Conservation (phyloP, 192 early-diverging fungal species). For the Entomortierella parvispora region DNA sequence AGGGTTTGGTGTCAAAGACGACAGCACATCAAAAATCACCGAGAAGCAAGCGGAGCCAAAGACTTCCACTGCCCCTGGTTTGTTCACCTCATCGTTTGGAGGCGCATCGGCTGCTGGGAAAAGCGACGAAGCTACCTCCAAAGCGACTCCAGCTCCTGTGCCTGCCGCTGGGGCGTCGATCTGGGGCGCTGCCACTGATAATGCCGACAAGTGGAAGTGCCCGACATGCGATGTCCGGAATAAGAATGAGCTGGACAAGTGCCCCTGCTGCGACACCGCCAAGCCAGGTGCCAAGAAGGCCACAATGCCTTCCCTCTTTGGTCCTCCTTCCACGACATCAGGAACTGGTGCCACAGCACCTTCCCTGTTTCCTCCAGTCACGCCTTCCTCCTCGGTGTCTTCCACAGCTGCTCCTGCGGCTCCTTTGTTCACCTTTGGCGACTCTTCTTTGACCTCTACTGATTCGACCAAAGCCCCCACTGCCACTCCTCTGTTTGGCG, state of each 20-base stretch:
- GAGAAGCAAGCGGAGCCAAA: constrained; percentile 8
- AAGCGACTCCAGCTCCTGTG: background rate
- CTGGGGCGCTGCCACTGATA: constrained; percentile 14
- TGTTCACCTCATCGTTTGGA: background rate
- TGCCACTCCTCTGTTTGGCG: background rate
- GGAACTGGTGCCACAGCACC: background rate
- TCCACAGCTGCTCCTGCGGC: background rate
- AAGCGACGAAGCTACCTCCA: background rate
- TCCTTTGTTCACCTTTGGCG: no score
- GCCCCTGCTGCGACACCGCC: constrained; percentile 28
- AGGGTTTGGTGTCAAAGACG: background rate
- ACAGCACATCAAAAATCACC: background rate
- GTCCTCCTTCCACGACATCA: no score
- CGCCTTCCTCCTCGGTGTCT: background rate
- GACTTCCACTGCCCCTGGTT: background rate
- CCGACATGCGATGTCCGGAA: constrained; percentile 28
- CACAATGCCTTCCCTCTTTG: background rate
- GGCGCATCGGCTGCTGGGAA: background rate
- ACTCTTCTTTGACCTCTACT: no score
- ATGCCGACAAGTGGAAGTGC: constrained; percentile 39
- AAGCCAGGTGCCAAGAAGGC: constrained; percentile 26
- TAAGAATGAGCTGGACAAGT: constrained; percentile 15
- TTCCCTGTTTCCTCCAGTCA: background rate
- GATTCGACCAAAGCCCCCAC: background rate
- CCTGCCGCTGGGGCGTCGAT: constrained; percentile 3